Evolutionary conservation across 2,329 filamentous ascomycete species (phyloP).

Genomic region (Fusarium nematophilum): DNA sequence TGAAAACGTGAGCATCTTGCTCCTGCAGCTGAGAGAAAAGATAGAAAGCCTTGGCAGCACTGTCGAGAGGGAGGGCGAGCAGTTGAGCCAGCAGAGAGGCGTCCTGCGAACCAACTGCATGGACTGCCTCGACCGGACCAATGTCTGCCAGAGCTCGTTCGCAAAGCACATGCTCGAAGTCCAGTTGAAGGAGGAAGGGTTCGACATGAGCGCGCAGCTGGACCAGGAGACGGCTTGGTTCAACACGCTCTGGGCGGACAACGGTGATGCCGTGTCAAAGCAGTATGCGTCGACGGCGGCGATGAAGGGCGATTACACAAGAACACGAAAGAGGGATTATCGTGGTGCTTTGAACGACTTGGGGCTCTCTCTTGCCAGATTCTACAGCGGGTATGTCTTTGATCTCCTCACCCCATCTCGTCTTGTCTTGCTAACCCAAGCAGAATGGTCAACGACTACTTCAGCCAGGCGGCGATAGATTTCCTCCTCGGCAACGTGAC

Average conservation of each 20-base stretch:
- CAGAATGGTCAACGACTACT: conserved; percentile 98
- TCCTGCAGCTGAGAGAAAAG: conserved; percentile 75
- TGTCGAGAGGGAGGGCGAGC: conserved; percentile 60
- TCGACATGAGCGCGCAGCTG: conserved; percentile 77
- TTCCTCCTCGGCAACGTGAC: conserved; percentile 92
- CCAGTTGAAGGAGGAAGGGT: conserved; percentile 80
- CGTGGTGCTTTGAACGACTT: conserved; percentile 92
- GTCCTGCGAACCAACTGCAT: conserved; percentile 97
- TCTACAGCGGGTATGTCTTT: conserved; percentile 70
- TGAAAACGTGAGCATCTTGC: conserved; percentile 86
- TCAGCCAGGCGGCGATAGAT: conserved; percentile 94
- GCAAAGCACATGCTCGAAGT: conserved; percentile 83
- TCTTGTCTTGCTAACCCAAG: conserved; percentile 40
- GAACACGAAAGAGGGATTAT: conserved; percentile 90
- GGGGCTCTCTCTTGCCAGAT: conserved; percentile 84
- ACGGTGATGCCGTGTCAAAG: conserved; percentile 93
- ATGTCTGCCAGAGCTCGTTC: conserved; percentile 93
- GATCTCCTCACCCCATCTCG: not conserved
- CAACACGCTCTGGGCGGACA: conserved; percentile 97
- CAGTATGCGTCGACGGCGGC: conserved; percentile 97
- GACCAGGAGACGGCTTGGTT: conserved; percentile 92
- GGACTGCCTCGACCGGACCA: conserved; percentile 97
- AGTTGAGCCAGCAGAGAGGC: conserved; percentile 70
- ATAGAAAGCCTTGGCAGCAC: conserved; percentile 80
- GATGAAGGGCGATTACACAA: conserved; percentile 95